These are phyloP conservation scores for Calvatia gigantea DNA, from an alignment of 768 basidiomycete genomes.

Conservation along the genomic window DNA sequence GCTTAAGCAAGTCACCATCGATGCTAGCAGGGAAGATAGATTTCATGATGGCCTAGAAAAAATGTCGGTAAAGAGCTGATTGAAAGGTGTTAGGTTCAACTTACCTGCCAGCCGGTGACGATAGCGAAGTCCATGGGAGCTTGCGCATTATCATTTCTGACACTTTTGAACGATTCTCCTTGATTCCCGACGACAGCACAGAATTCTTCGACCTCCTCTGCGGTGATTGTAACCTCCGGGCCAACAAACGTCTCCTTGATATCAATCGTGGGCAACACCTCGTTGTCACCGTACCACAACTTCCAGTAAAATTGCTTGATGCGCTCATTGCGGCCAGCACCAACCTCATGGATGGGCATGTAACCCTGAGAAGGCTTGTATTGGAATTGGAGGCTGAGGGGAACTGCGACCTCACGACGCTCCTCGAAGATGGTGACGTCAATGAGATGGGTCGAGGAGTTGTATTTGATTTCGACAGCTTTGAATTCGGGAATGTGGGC, in stretches of 20 bases:
- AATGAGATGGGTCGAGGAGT: slow-evolving; percentile 51
- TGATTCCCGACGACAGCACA: slow-evolving; percentile 93
- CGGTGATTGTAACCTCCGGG: slow-evolving; percentile 79
- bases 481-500: slow-evolving; percentile 74
- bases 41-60: slow-evolving; percentile 90
- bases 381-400: slow-evolving; percentile 76
- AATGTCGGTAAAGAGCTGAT: slow-evolving; percentile 9
- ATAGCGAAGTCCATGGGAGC: slow-evolving; percentile 99
- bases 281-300: slow-evolving; percentile 92
- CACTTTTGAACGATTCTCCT: slow-evolving; percentile 83
- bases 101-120: slow-evolving; percentile 96
- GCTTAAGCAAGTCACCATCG: slow-evolving; percentile 92
- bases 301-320: slow-evolving; percentile 99
- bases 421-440: slow-evolving; percentile 80
- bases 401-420: slow-evolving; percentile 69
- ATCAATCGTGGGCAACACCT: slow-evolving; percentile 71
- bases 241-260: slow-evolving; percentile 82
- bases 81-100: slow-evolving; percentile 23
- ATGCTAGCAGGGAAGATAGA: slow-evolving; percentile 91
- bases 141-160: slow-evolving; percentile 63
- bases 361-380: slow-evolving; percentile 89
- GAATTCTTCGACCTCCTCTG: slow-evolving; percentile 79
- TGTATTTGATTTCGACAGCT: slow-evolving; percentile 71
- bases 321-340: slow-evolving; percentile 75
- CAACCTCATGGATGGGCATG: slow-evolving; percentile 90